Conservation (phyloP, 2,329 filamentous ascomycete genomes). For the Penicillium polonicum region DNA sequence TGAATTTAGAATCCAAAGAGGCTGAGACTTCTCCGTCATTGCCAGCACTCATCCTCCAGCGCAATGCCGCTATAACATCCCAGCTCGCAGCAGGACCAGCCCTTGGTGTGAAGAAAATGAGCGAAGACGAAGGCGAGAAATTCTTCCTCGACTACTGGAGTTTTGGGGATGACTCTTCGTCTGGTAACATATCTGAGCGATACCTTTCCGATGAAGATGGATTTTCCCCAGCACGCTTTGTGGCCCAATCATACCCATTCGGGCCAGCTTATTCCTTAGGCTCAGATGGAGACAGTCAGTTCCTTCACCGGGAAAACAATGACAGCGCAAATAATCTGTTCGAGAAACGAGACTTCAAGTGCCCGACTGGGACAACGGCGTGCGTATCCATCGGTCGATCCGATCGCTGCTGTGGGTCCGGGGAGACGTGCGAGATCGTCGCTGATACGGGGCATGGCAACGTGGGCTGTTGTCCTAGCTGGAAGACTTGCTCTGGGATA, state of each 20-base stretch:
- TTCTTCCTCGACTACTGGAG: conserved; percentile 50
- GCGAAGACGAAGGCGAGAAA: conserved; percentile 47
- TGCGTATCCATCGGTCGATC: conserved; percentile 57
- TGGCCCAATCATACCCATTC: conserved; percentile 15
- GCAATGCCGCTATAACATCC: conserved; percentile 31
- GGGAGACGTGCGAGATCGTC: conserved; percentile 55
- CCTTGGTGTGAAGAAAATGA: conserved; percentile 46
- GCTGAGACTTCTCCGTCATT: not conserved
- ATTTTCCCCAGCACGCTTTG: conserved; percentile 7
- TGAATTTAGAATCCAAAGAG: no score
- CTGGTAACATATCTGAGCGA: conserved; percentile 13
- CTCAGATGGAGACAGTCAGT: no score
- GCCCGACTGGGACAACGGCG: conserved; percentile 54
- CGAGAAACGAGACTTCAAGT: conserved; percentile 52
- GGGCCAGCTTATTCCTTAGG: conserved; percentile 3
- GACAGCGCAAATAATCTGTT: not conserved
- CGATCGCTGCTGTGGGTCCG: conserved; percentile 57
- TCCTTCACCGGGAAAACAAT: no score
- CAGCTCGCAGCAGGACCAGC: conserved; percentile 29
- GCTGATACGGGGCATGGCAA: conserved; percentile 54
- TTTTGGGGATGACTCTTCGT: conserved; percentile 25
- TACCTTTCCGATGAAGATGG: not conserved
- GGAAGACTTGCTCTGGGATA: conserved; percentile 51
- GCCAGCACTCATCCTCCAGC: conserved; percentile 13
- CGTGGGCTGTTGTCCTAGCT: conserved; percentile 61